These are phyloP conservation scores for Talaromyces sp. DNA, from an alignment of 2,329 filamentous ascomycete species.

Conservation along the genomic window DNA sequence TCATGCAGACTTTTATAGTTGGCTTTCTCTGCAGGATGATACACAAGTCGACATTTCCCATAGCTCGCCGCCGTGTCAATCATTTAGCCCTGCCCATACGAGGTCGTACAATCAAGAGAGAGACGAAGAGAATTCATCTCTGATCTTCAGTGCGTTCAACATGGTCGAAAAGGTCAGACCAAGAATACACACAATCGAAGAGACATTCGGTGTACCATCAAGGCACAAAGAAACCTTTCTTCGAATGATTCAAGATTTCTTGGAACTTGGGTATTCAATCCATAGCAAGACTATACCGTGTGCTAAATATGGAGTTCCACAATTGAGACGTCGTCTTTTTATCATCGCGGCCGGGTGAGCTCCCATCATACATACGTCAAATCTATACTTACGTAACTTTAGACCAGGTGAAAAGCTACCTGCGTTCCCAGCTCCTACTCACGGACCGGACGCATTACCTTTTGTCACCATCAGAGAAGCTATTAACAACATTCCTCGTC, in stretches of 20 bases:
- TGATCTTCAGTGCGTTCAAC: constrained; percentile 47
- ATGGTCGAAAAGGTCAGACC: constrained; percentile 60
- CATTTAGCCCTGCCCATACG: constrained; percentile 70
- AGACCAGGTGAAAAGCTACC: constrained; percentile 70
- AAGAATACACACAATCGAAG: constrained; percentile 71
- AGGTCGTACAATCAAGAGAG: constrained; percentile 42
- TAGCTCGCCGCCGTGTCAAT: constrained; percentile 73
- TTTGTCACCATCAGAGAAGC: constrained; percentile 42
- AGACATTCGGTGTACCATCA: constrained; percentile 66
- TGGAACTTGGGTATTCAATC: constrained; percentile 64
- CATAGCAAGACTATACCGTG: constrained; percentile 61
- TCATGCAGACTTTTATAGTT: constrained; percentile 46
- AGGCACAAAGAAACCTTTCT: constrained; percentile 57
- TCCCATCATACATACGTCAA: too few species aligned
- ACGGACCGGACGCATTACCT: constrained; percentile 41
- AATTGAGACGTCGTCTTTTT: constrained; percentile 48
- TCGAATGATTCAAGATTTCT: constrained; percentile 56
- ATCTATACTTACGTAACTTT: constrained; percentile 24
- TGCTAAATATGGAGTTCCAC: constrained; percentile 49
- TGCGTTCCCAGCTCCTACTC: constrained; percentile 60
- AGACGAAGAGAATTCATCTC: constrained; percentile 65
- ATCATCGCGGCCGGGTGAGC: constrained; percentile 53
- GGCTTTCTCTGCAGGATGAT: constrained; percentile 31
- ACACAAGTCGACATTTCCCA: constrained; percentile 66
- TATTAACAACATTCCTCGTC: constrained; percentile 39